phyloP scores from a whole-genome alignment of 2,329 filamentous ascomycete species.

The Pestalotiopsis sp. region DNA sequence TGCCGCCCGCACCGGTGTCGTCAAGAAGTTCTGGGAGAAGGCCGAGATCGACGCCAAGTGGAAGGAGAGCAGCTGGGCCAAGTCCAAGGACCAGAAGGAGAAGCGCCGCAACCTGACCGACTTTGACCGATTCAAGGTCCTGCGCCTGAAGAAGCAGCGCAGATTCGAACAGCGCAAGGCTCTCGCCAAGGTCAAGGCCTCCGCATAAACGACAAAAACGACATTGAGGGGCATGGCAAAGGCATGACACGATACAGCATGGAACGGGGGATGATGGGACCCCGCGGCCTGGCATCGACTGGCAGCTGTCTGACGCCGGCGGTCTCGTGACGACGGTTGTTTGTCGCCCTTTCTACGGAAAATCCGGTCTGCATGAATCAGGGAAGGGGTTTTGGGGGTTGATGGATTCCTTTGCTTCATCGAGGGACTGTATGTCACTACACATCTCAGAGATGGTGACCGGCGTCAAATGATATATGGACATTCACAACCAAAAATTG shows the following conservation, averaged over 20 bases:
- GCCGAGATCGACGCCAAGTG: constrained; percentile 91
- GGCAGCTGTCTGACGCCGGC: background rate
- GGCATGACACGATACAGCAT: constrained; percentile 13
- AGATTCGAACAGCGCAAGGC: constrained; percentile 98
- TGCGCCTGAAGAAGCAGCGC: constrained; percentile 99
- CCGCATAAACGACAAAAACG: constrained; percentile 58
- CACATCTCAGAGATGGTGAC: constrained; percentile 45
- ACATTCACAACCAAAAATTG: constrained; percentile 49
- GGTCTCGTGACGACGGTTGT: constrained; percentile 2
- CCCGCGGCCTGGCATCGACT: background rate
- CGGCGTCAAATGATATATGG: constrained; percentile 62
- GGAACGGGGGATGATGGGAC: constrained; percentile 2
- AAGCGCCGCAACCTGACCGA: constrained; percentile 91
- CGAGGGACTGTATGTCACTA: constrained; percentile 67
- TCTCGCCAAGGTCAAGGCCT: constrained; percentile 87
- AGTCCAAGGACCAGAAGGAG: constrained; percentile 85
- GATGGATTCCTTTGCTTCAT: constrained; percentile 57
- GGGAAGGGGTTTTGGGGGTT: constrained; percentile 28
- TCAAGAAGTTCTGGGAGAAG: constrained; percentile 91
- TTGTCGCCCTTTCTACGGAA: constrained; percentile 11
- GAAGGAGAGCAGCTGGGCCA: constrained; percentile 88
- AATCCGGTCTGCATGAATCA: constrained; percentile 16
- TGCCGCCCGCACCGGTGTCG: constrained; percentile 76
- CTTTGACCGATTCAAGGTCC: constrained; percentile 99
- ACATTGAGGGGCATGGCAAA: background rate